These are phyloP conservation scores for Russula sp. DNA, from an alignment of 768 basidiomycete genomes.

Conservation along the genomic window DNA sequence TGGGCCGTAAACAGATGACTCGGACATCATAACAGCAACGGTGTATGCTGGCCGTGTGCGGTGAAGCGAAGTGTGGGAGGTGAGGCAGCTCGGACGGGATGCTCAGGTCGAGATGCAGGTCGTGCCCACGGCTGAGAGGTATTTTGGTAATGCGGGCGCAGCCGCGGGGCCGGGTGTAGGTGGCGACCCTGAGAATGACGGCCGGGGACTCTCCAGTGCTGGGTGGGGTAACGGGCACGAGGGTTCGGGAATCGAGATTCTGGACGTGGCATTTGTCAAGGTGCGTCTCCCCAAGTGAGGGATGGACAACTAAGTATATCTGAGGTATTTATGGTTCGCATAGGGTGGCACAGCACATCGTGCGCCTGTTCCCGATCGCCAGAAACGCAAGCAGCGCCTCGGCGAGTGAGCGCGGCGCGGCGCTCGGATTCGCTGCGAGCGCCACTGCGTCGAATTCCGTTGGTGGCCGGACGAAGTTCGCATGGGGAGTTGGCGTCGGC, in stretches of 20 bases:
- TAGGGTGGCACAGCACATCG: constrained; percentile 50
- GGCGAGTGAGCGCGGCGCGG: constrained; percentile 55
- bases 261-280: constrained; percentile 57
- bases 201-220: constrained; percentile 55
- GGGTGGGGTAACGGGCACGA: constrained; percentile 78
- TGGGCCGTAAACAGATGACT: constrained; percentile 66
- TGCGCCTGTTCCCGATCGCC: constrained; percentile 32
- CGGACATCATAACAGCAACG: constrained; percentile 62
- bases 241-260: constrained; percentile 67
- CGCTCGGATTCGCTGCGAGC: constrained; percentile 31
- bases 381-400: constrained; percentile 48
- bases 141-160: constrained; percentile 38
- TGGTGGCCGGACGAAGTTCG: constrained; percentile 16
- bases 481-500: constrained; percentile 11
- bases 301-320: background rate
- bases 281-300: constrained; percentile 45
- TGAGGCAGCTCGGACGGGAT: constrained; percentile 36
- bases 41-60: constrained; percentile 54
- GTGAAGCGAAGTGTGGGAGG: constrained; percentile 34
- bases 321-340: background rate
- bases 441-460: constrained; percentile 8
- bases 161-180: constrained; percentile 8
- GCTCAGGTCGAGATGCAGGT: constrained; percentile 38
- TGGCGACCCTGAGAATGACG: constrained; percentile 45
- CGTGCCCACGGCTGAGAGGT: constrained; percentile 40